A percentile compares a stretch with the other conserved stretches of the same genome.
These are phyloP conservation scores for Urochloa ruziziensis DNA, from an alignment of 176 grass and related monocot genomes.

Conservation along the genomic window DNA sequence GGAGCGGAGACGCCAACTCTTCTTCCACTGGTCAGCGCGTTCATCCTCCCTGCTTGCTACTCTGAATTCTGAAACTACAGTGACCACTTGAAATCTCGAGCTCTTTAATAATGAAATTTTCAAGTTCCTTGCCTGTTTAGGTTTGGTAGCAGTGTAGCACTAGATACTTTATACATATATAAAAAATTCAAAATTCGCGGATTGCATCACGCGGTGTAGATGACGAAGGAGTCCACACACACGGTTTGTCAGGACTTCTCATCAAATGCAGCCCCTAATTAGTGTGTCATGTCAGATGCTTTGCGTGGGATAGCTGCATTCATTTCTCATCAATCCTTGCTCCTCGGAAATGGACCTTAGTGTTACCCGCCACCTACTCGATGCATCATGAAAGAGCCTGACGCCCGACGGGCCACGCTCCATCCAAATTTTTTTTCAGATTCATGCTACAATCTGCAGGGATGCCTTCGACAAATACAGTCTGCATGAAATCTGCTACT, in stretches of 20 bases:
- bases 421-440: background rate
- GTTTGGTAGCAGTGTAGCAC: background rate
- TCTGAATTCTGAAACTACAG: background rate
- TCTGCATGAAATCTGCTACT: background rate
- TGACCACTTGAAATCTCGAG: background rate
- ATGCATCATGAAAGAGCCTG: background rate
- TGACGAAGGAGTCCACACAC: background rate
- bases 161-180: background rate
- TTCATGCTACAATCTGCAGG: background rate
- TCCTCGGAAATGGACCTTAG: background rate
- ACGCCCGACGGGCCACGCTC: background rate
- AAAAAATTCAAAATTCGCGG: background rate
- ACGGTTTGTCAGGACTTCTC: conserved; percentile 7
- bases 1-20: conserved; percentile 11
- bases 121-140: background rate
- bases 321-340: conserved; percentile 13
- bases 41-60: background rate
- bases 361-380: background rate
- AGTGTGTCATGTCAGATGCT: conserved; percentile 21
- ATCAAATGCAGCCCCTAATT: background rate
- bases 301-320: conserved; percentile 37
- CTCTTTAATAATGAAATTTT: background rate
- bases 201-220: background rate
- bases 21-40: conserved; percentile 9
- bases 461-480: too few species aligned